Percentiles rank a stretch among this genome's conserved stretches.
Conservation (phyloP, 768 basidiomycete genomes). For the Thelephora ganbajun region DNA sequence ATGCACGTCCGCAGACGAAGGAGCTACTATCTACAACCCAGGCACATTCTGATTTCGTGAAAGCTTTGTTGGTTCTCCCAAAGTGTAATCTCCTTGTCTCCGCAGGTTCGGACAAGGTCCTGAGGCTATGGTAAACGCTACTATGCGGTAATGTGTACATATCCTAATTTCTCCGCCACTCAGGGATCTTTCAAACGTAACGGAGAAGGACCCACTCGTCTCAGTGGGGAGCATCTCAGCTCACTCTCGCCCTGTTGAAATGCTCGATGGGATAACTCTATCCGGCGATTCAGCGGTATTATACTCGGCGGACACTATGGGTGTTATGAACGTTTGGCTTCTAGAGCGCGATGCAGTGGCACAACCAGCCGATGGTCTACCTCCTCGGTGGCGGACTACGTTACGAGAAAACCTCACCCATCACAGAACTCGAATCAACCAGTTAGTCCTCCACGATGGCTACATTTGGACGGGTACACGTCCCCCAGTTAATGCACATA, state of each 20-base stretch:
- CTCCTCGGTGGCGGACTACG: conserved; percentile 35
- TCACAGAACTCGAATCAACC: conserved; percentile 79
- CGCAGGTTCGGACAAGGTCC: conserved; percentile 78
- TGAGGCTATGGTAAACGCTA: conserved; percentile 69
- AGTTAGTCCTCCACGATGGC: conserved; percentile 48
- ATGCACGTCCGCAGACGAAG: conserved; percentile 38
- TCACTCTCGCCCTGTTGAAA: conserved; percentile 83
- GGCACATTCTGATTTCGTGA: conserved; percentile 87
- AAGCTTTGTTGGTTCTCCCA: conserved; percentile 63
- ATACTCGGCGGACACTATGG: conserved; percentile 89
- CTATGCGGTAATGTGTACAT: not conserved
- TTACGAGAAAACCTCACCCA: conserved; percentile 42
- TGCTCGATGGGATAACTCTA: conserved; percentile 39
- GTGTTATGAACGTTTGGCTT: conserved; percentile 72
- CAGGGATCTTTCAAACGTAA: conserved; percentile 52
- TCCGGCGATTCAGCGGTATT: conserved; percentile 38
- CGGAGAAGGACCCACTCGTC: conserved; percentile 25
- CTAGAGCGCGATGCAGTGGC: conserved; percentile 25
- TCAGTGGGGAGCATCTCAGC: conserved; percentile 60
- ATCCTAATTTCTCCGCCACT: not conserved
- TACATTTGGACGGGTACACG: conserved; percentile 81
- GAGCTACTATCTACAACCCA: conserved; percentile 51
- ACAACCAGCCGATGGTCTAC: conserved; percentile 18
- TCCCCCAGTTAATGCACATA: not conserved
- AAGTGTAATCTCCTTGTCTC: conserved; percentile 59